Evolutionary conservation across 495 filamentous ascomycete species (phyloP), one percentile per base, ranked within the genome.

Genomic region (Penicillium salamii): DNA sequence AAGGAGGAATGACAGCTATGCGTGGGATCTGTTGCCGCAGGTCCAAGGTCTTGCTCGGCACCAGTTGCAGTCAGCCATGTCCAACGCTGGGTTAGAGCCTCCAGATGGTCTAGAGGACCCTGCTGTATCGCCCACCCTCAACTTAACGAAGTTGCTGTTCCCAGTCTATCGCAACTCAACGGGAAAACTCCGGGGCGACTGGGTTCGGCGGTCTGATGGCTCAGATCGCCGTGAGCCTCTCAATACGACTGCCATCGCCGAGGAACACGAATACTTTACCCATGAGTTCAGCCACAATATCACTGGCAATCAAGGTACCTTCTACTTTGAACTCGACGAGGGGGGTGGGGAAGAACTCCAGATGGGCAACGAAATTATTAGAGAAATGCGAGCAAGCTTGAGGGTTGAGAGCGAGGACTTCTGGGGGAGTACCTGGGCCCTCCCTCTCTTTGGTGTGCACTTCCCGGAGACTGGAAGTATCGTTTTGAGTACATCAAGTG

Each of bases 401-500:
- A 80, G 78, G n/a, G 75, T 95, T 38, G 78, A 88, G 60, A 89
- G 89, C 53, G 78, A 83, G 26, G 76, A 70, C 13, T 83, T 78
- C 38, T 80, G 72, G 66, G 81, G 86, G 21, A 81, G 81, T 61
- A 86, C 81, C 54, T 89, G 85, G 80, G 83, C 88, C 47, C 76
- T 95, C 63, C 78, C 77, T 19, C 67, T 96, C 32, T 81, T 87
- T 57, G 93, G 93, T 15, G 78, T 93, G 4, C 91, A 97, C 72
- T 92, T 88, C 71, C 83, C 85, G 20, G 72, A 79, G 20, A 77
- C 82, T 38, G 93, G 93, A 3, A 76, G 79, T 5, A 84, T 95
- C 34, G 67, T 97, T 13, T 64, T 97, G 43, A 88, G 84, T 7
- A 97, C 93, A 1, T 89, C 91, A 11, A 95, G 88, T 59, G 88